Evolutionary conservation across 163 green algal species (phyloP), one percentile per base, ranked within the genome.

Genomic region (Botryococcus braunii): DNA sequence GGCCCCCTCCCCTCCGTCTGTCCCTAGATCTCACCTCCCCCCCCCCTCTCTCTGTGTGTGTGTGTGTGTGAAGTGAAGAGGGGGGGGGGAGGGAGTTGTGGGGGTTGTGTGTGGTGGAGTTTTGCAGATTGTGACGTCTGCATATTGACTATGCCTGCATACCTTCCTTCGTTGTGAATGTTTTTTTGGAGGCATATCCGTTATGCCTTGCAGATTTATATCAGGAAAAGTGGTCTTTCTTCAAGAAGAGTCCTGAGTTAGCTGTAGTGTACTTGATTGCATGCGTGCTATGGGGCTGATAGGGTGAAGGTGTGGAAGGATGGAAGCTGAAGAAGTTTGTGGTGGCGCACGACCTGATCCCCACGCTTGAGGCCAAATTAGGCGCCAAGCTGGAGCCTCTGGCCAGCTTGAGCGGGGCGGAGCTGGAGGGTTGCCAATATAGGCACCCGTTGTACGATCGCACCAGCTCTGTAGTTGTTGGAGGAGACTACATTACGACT

Each of bases 401-500:
- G 47, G 66, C 50, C 48, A 78, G 61, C 17, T 9, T 91, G 27
- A 78, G 72, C 7, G 85, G 84, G 17, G 68, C 62, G 1, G 62
- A 81, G 52, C 77, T 97, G 66, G 86, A 89, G 65, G 89, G 91
- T 37, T 83, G 76, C 74, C 83, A 34, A 4, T 99, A 99, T 80
- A 72, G 64, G 7, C 91, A 97, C 80, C 93, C 95, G 29, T 74
- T 99, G 62, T 92, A 84, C 52, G 83, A 83, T 11, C 73, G 86
- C 34, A 61, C 39, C 2, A 74, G 58, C 50, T 78, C 79, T 35
- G 80, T 97, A 38, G 88, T 99, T 11, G 69, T 96, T 29, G 93
- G 92, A 2, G 93, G 92, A 0, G 94, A 98, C 59, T 98, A 98
- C 85, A 97, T 99, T 85, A 99, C 94, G 27, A 97, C 91, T 0